Percentiles rank a stretch among this genome's conserved stretches.
These are phyloP conservation scores for Monilinia vaccinii-corymbosi DNA, from an alignment of 2,329 filamentous ascomycete species.

Conservation along the genomic window DNA sequence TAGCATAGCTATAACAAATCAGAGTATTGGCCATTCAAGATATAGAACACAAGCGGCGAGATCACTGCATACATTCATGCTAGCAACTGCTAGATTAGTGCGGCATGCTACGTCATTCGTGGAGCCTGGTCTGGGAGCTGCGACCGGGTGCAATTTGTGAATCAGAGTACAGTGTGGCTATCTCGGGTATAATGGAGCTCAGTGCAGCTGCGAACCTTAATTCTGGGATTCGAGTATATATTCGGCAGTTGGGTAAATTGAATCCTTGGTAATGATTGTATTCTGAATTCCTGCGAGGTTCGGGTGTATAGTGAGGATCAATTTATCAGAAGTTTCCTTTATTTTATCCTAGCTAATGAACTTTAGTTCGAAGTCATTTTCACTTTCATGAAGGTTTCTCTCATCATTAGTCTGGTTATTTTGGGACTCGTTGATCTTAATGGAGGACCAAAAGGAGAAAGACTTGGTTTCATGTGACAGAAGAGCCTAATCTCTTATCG, in stretches of 20 bases:
- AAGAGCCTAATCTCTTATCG: no score
- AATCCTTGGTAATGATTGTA: conserved; percentile 32
- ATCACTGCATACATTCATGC: conserved; percentile 35
- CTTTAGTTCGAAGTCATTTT: conserved; percentile 38
- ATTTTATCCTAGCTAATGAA: conserved; percentile 40
- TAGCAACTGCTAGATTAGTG: conserved; percentile 36
- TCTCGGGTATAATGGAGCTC: conserved; percentile 41
- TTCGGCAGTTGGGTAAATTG: conserved; percentile 34
- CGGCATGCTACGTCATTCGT: conserved; percentile 32
- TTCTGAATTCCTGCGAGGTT: conserved; percentile 57
- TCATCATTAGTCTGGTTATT: conserved; percentile 55
- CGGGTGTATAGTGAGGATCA: conserved; percentile 46
- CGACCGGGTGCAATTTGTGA: conserved; percentile 27
- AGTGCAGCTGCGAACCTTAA: conserved; percentile 51
- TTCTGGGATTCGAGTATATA: conserved; percentile 54
- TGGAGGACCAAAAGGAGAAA: conserved; percentile 47
- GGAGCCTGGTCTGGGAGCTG: conserved; percentile 31
- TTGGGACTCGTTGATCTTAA: conserved; percentile 54
- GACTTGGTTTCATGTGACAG: no score
- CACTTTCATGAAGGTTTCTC: conserved; percentile 47
- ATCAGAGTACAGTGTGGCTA: conserved; percentile 47
- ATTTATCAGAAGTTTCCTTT: conserved; percentile 53
- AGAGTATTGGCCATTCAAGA: background rate
- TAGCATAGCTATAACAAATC: background rate
- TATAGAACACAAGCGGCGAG: background rate